These are phyloP conservation scores for Curvularia lunata DNA, from an alignment of 2,329 filamentous ascomycete species.

Conservation along the genomic window DNA sequence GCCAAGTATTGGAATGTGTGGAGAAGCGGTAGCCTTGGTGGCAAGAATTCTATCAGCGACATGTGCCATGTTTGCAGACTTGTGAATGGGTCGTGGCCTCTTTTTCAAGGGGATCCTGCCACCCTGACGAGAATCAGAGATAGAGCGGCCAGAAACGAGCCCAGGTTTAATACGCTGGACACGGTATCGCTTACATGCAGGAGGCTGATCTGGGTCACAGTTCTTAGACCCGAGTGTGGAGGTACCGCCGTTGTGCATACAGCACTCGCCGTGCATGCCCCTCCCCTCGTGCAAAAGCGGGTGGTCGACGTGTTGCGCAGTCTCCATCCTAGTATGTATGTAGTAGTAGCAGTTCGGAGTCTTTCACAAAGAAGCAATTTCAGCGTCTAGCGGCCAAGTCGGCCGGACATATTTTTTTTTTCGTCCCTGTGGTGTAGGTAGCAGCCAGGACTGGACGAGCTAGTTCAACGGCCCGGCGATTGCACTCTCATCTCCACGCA, in stretches of 20 bases:
- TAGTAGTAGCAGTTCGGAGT: slow-evolving; percentile 20
- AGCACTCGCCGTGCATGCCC: not conserved
- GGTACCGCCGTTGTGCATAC: slow-evolving; percentile 36
- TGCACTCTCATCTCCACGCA: slow-evolving; percentile 9
- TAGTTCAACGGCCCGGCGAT: slow-evolving; percentile 35
- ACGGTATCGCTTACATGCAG: slow-evolving; percentile 31
- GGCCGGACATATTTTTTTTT: slow-evolving; percentile 16
- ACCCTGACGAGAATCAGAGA: slow-evolving; percentile 10
- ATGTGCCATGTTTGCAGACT: not conserved
- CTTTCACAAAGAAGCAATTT: slow-evolving; percentile 21
- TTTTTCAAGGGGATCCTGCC: not conserved
- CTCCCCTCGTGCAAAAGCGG: slow-evolving; percentile 16
- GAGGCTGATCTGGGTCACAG: slow-evolving; percentile 20
- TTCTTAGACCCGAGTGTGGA: slow-evolving; percentile 28
- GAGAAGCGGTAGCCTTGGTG: not conserved
- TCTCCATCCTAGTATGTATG: slow-evolving; percentile 25
- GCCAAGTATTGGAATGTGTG: slow-evolving; percentile 6
- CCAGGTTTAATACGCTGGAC: slow-evolving; percentile 18
- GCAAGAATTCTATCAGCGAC: not conserved
- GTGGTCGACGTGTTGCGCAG: slow-evolving; percentile 18
- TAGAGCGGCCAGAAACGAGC: slow-evolving; percentile 10
- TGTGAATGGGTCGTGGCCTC: slow-evolving; percentile 1
- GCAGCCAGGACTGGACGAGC: slow-evolving; percentile 18
- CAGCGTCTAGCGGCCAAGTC: slow-evolving; percentile 18
- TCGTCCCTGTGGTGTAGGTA: slow-evolving; percentile 22